phyloP scores from a whole-genome alignment of 2,329 filamentous ascomycete species.

The Ramularia collo-cygni region DNA sequence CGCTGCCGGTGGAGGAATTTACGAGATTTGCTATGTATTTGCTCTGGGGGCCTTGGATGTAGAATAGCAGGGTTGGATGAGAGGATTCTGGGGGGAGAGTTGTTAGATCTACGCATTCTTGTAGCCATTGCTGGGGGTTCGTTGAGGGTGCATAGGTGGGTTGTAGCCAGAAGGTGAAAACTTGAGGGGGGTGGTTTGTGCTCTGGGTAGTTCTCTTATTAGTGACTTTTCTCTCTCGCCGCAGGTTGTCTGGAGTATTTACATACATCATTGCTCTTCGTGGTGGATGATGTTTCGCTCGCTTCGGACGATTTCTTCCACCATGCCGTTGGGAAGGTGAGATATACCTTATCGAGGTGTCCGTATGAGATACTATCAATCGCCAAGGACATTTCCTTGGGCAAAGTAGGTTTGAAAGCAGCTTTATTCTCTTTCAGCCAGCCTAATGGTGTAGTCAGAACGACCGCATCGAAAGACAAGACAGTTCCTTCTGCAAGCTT shows the following conservation, averaged over 20 bases:
- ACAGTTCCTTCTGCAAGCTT: too few relatives aligned
- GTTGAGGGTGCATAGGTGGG: constrained; percentile 59
- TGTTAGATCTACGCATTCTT: constrained; percentile 65
- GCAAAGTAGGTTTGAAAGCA: constrained; percentile 55
- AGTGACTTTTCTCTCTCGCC: too few relatives aligned
- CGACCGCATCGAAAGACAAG: constrained; percentile 56
- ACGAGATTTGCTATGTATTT: constrained; percentile 42
- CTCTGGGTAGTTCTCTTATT: too few relatives aligned
- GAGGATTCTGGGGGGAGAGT: constrained; percentile 52
- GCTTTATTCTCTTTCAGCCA: constrained; percentile 57
- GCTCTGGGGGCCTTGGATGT: constrained; percentile 61
- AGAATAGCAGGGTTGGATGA: constrained; percentile 82
- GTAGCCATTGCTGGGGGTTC: constrained; percentile 56
- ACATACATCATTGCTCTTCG: too few relatives aligned
- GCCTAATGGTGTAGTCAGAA: constrained; percentile 62
- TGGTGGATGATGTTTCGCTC: too few relatives aligned
- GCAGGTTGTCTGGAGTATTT: too few relatives aligned
- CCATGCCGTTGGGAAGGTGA: constrained; percentile 66
- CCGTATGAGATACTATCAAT: constrained; percentile 63
- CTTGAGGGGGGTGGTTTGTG: too few relatives aligned
- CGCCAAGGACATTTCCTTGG: constrained; percentile 50
- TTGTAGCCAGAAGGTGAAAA: constrained; percentile 69
- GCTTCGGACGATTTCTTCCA: too few relatives aligned
- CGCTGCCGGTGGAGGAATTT: constrained; percentile 35
- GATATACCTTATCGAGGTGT: constrained; percentile 60